Base-by-base conservation (phyloP, 352 stramenopile species). In the Thraustochytrium striatum region DNA sequence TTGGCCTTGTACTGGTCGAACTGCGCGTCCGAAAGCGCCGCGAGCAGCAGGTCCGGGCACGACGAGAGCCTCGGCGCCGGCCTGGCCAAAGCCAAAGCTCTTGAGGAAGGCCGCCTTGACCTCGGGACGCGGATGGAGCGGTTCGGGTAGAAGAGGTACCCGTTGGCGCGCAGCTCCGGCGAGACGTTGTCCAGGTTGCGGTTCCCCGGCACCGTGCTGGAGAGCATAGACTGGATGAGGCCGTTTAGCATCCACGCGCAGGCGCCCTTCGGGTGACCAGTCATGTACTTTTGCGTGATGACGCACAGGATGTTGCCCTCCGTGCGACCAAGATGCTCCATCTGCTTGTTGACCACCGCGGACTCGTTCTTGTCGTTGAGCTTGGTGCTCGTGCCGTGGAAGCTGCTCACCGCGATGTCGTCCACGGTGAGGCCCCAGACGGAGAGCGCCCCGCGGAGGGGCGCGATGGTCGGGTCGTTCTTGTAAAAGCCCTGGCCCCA, bases 331-430 rank as follows among this genome's bases (percentile, higher is more conserved):
- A 94, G 83, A 72, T 93, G 89, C 78, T 83, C 58, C 61, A 93
- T 87, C 70, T 94, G 88, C 83, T 91, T 91, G 79, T 94, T 88
- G 0, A 88, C 91, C 58, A 94, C 89, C 33, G 92, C 89, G 57
- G 88, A 93, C 61, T 94, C 89, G 57, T 94, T 93, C 85, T 88
- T 90, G 83, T 94, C 90, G 79, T 94, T 94, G 13, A 87, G 87
- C 57, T 83, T 93, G 39, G 89, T 93, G 28, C 89, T 87, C 7
- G 89, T 94, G n/a, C 87, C 89, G 70, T 94, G 70, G 84, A 94
- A 93, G 79, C 87, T 92, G 8, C 87, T 85, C 13, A 90, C 89
- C n/a, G 87, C 89, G 43, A 94, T 57, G 81, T 94, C 90, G 35
- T 94, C 88, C 38, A 92, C 80, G 11, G 85, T 87, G 68, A 94